Conservation (phyloP, 148 eudicot species). For the Chenopodium berlandieri region DNA sequence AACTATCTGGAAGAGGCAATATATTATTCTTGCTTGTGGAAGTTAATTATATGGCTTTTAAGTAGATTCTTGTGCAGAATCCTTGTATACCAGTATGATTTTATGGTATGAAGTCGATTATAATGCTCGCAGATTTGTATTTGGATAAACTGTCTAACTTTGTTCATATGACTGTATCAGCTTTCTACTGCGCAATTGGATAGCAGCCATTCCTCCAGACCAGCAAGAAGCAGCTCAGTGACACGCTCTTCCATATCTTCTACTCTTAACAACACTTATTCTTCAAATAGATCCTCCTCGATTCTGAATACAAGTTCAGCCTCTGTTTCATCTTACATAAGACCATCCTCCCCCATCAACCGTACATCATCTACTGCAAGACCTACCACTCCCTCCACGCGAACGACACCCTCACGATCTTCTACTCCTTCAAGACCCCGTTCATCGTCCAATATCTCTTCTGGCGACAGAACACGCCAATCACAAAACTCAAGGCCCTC, state of each 20-base stretch:
- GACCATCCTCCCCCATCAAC: conserved; percentile 76
- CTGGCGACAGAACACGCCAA: conserved; percentile 55
- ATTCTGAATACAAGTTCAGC: conserved; percentile 93
- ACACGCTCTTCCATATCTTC: conserved; percentile 79
- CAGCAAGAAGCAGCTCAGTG: conserved; percentile 84
- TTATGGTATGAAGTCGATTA: background rate
- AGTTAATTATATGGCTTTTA: background rate
- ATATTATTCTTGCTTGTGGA: background rate
- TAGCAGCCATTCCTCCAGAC: conserved; percentile 58
- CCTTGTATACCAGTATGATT: background rate
- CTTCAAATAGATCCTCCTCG: conserved; percentile 62
- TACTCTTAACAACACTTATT: conserved; percentile 48
- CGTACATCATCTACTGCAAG: conserved; percentile 75
- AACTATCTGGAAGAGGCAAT: background rate
- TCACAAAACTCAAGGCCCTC: conserved; percentile 82
- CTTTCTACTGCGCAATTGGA: conserved; percentile 71
- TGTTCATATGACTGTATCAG: conserved; percentile 37
- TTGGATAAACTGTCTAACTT: conserved; percentile 17
- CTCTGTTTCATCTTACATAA: conserved; percentile 89
- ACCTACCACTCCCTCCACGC: conserved; percentile 79
- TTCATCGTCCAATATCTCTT: conserved; percentile 47
- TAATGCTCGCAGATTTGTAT: background rate
- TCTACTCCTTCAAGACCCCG: conserved; percentile 70
- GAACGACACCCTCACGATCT: conserved; percentile 61
- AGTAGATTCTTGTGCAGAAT: too few species aligned